These are phyloP conservation scores for Lagerstroemia speciosa DNA, from an alignment of 345 rosid genomes.

Conservation along the genomic window DNA sequence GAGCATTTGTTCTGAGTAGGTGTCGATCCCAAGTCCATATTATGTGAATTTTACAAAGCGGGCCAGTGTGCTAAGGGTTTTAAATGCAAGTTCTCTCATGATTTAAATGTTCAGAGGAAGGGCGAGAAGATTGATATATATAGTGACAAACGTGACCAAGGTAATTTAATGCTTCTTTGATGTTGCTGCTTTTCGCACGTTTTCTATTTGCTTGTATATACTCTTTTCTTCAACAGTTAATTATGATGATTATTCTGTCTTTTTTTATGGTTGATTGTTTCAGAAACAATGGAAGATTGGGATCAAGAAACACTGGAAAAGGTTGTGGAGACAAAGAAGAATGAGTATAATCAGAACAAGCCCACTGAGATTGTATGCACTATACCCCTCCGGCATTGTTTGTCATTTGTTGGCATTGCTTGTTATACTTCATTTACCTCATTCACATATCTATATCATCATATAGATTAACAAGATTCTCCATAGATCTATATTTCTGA, in stretches of 20 bases:
- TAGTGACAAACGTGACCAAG: constrained; percentile 81
- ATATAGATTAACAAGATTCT: neutral
- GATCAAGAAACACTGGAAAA: too few relatives aligned
- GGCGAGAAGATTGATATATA: constrained; percentile 91
- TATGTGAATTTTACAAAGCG: constrained; percentile 80
- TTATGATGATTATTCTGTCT: neutral
- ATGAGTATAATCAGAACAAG: too few relatives aligned
- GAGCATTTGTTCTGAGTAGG: constrained; percentile 30
- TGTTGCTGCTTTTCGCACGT: neutral
- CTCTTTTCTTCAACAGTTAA: neutral
- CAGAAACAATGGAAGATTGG: too few relatives aligned
- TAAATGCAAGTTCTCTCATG: constrained; percentile 94
- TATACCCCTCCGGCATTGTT: too few relatives aligned
- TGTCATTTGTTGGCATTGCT: too few relatives aligned
- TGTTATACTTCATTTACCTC: neutral
- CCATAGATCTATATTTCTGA: neutral
- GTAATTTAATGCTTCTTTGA: constrained; percentile 18
- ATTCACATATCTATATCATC: neutral
- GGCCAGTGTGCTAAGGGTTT: constrained; percentile 89
- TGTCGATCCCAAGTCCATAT: constrained; percentile 90
- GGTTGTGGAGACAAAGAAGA: too few relatives aligned
- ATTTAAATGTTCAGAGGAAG: constrained; percentile 87
- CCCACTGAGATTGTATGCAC: too few relatives aligned
- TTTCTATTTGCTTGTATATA: neutral
- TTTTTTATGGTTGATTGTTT: constrained; percentile 7